These are phyloP conservation scores for Calonectria leucothoes DNA, from an alignment of 2,329 filamentous ascomycete genomes.

Conservation along the genomic window DNA sequence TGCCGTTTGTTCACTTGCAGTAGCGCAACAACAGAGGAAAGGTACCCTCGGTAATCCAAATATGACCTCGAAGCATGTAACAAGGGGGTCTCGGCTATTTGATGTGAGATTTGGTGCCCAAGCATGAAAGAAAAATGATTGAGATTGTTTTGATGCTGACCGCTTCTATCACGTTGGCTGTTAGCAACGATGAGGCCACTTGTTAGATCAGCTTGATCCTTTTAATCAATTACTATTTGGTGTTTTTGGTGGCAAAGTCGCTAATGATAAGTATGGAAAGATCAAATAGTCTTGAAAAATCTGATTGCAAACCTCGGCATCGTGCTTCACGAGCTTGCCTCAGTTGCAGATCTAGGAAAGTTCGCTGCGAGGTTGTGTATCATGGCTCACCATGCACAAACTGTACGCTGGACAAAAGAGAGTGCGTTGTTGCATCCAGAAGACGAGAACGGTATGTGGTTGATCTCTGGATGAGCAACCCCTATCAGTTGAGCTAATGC, in stretches of 20 bases:
- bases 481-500: background rate
- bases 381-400: conserved; percentile 28
- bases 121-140: too few relatives aligned
- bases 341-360: conserved; percentile 17
- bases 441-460: conserved; percentile 16
- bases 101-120: too few relatives aligned
- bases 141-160: too few relatives aligned
- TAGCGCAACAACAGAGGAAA: too few relatives aligned
- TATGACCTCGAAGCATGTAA: too few relatives aligned
- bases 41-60: too few relatives aligned
- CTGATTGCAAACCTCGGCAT: background rate
- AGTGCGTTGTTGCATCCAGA: conserved; percentile 16
- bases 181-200: too few relatives aligned
- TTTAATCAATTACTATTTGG: too few relatives aligned
- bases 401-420: conserved; percentile 23
- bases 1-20: too few relatives aligned
- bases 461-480: background rate
- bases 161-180: too few relatives aligned
- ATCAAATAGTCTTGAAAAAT: background rate
- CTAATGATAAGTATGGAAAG: background rate
- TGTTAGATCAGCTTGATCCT: too few relatives aligned
- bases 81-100: too few relatives aligned
- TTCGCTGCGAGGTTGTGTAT: conserved; percentile 29
- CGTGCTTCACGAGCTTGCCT: conserved; percentile 7
- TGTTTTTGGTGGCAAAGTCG: background rate